phyloP scores from a whole-genome alignment of 495 filamentous ascomycete genomes.

The Trypethelium eluteriae region DNA sequence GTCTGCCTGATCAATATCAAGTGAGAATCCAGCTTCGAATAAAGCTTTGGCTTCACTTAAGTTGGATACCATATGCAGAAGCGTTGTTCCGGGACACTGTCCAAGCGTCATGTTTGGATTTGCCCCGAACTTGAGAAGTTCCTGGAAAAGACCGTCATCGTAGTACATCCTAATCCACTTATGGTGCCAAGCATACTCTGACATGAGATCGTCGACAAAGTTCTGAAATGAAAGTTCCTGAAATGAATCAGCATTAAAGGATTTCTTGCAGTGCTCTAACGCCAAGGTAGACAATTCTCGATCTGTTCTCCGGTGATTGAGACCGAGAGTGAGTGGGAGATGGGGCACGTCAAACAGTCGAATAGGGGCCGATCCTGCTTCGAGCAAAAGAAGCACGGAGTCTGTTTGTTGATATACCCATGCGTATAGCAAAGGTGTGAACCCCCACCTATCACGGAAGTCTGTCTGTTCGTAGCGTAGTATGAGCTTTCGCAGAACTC shows the following conservation, averaged over 20 bases:
- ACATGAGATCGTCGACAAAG: background rate
- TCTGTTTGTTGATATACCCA: background rate
- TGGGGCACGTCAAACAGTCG: background rate
- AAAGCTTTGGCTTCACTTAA: background rate
- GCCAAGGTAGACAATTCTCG: background rate
- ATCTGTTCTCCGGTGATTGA: background rate
- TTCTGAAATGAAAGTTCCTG: background rate
- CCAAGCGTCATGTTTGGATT: background rate
- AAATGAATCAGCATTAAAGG: background rate
- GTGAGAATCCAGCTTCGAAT: background rate
- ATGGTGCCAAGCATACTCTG: background rate
- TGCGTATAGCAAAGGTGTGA: background rate
- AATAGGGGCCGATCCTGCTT: background rate
- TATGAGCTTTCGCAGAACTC: background rate
- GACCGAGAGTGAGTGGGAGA: background rate
- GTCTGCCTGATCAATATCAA: background rate
- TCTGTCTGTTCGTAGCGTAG: background rate
- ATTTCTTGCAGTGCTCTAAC: background rate
- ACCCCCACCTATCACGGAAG: background rate
- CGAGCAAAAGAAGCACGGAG: background rate
- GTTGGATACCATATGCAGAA: background rate
- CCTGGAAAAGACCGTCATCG: background rate
- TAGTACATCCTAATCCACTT: background rate
- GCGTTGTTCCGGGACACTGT: background rate
- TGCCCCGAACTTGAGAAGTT: background rate